Evolutionary conservation across 306 rosid species (phyloP), one percentile per base, ranked within the genome.

Genomic region (Psophocarpus tetragonolobus): DNA sequence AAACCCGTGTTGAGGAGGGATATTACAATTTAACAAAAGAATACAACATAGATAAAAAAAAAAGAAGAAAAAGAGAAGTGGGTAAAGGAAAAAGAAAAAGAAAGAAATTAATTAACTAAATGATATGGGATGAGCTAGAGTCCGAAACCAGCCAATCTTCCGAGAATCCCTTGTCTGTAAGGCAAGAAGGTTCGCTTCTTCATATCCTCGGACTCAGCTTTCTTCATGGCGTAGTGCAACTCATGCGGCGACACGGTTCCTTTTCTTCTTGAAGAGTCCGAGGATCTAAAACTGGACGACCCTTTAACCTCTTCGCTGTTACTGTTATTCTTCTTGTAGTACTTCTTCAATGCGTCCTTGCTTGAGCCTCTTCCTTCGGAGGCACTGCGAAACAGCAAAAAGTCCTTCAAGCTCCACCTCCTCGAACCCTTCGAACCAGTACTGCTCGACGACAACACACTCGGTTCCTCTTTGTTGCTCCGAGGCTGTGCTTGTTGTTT

Each of bases 161-260:
- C 97, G 68, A 95, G 61, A 69, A 95, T 88, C 44, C 97, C 97
- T 42, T 86, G 97, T 69, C 83, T 92, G 87, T 91, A 95, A 1
- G 99, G 99, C 90, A 95, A 85, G 86, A 78, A 92, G 33, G 97
- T 95, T 76, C 75, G 91, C 87, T 91, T 95, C 90, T 91, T 95
- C 88, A 88, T 24, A 76, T 90, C 98, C 44, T 88, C 75, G 0
- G 97, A 88, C 48, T 80, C 96, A 0, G 94, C 94, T 81, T 71
- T 95, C 87, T 91, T 95, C 80, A 61, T 77, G 0, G 92, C 84
- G 78, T 91, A 95, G 63, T 95, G 96, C 68, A 84, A 61, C 61
- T 92, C 99, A 30, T 92, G 93, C 0, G 90, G 84, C 18, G 98
- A 95, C 80, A 86, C 80, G 0, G 81, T 75, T 32, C 77, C 90